Base-by-base conservation (phyloP, 164 flowering plant genomes). In the Saururus chinensis region DNA sequence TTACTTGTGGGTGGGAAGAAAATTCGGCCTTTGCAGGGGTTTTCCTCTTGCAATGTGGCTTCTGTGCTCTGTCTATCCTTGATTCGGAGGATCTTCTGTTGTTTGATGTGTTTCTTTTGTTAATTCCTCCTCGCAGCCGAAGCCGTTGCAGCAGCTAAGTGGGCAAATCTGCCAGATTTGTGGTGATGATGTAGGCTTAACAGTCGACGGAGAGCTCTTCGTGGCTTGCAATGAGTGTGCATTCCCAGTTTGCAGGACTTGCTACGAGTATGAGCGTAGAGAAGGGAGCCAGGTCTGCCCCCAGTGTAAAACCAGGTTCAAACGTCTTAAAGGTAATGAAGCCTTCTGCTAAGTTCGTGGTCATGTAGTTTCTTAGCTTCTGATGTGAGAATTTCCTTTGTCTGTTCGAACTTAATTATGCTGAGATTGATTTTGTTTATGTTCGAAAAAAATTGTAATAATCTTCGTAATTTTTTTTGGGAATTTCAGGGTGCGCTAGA, bases 211-310 rank as follows among this genome's bases (percentile, higher is more conserved):
- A 4, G 86, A 82, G 71, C 75, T 68, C 23, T 82, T 82, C 25
- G 86, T 82, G 23, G 86, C 83, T 23, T 82, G 86, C 71, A 80
- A 80, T 51, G 86, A 79, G 66, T 82, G 86, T 60, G 86, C 86
- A 8, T 82, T 82, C 56, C 86, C 86, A 3, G 69, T 82, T 57
- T 82, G 86, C 73, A 65, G 82, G 41, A 66, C 79, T 62, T 82
- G 86, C 68, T 82, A 82, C 52, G 86, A 80, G 67, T 82, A 82
- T 64, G 86, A 82, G 67, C 68, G 86, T 7, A 69, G 70, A 40
- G 86, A 82, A 64, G 86, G 86, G 24, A 78, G 59, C 53, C 84
- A 82, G 65, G 76, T 73, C 48, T 80, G 86, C 61, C 86, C 86
- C 12, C 86, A 76, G 66, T 82, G 86, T 77, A 82, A 82, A 60